Percentiles rank a stretch among this genome's conserved stretches.
phyloP scores from a whole-genome alignment of 1,139 yeast species.

The Nadsonia commutata region DNA sequence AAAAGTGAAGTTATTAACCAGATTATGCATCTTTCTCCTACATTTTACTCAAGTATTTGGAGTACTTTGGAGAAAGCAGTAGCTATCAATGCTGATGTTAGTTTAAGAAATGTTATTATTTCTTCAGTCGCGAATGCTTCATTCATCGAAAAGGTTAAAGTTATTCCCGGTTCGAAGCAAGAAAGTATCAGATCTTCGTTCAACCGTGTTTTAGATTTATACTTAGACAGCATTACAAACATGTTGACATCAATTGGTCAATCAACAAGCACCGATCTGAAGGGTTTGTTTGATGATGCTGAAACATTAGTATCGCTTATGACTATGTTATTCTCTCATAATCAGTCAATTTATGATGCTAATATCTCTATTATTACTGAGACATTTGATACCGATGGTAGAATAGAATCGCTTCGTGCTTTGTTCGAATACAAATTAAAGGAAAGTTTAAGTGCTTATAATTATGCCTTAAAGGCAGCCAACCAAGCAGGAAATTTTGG shows the following conservation, averaged over 20 bases:
- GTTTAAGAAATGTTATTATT: not conserved
- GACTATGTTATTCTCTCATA: constrained; percentile 16
- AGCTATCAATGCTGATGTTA: not conserved
- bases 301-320: not conserved
- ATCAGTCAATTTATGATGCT: constrained; percentile 23
- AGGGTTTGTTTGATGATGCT: not conserved
- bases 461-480: constrained; percentile 32
- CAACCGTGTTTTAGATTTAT: not conserved
- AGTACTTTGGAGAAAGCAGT: not conserved
- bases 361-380: constrained; percentile 64
- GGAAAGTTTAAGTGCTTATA: constrained; percentile 35
- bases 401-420: constrained; percentile 48
- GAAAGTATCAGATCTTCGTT: not conserved
- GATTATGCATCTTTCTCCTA: not conserved
- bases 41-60: not conserved
- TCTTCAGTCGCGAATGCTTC: not conserved
- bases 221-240: not conserved
- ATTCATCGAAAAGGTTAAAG: not conserved
- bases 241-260: not conserved
- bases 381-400: constrained; percentile 57
- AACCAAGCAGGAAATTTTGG: constrained; percentile 38
- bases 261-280: not conserved
- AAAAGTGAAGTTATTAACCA: not conserved
- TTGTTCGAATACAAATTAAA: constrained; percentile 32
- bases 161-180: not conserved